Percentiles rank a stretch among this genome's conserved stretches.
These are phyloP conservation scores for Suillus variegatus DNA, from an alignment of 768 basidiomycete genomes.

Conservation along the genomic window DNA sequence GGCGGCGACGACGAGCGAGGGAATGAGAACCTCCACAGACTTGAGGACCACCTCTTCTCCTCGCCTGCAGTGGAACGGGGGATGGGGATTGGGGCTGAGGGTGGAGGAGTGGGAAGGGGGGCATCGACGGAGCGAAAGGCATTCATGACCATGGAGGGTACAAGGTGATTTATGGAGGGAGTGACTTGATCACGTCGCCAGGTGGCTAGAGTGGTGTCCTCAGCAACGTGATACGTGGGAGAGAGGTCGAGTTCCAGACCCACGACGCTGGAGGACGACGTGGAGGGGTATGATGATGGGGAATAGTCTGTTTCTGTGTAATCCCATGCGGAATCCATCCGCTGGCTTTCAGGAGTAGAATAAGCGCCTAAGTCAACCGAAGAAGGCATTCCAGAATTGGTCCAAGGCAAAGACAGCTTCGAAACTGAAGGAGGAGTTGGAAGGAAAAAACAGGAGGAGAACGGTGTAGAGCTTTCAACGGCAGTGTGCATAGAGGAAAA, in stretches of 20 bases:
- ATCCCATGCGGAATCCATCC: conserved; percentile 55
- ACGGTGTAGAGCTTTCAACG: conserved; percentile 60
- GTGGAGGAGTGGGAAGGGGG: conserved; percentile 19
- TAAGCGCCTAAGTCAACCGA: conserved; percentile 40
- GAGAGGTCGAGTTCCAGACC: conserved; percentile 32
- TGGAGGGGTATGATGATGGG: conserved; percentile 48
- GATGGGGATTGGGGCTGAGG: conserved; percentile 32
- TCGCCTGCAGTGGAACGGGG: conserved; percentile 31
- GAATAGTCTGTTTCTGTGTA: conserved; percentile 47
- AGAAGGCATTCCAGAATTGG: conserved; percentile 35
- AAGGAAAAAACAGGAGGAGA: conserved; percentile 58
- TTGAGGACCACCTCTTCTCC: conserved; percentile 34
- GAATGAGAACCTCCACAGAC: conserved; percentile 37
- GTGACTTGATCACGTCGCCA: conserved; percentile 33
- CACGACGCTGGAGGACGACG: conserved; percentile 36
- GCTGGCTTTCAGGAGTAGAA: conserved; percentile 46
- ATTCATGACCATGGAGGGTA: conserved; percentile 28
- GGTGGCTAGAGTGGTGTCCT: conserved; percentile 32
- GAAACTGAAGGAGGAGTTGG: conserved; percentile 44
- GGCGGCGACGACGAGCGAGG: conserved; percentile 31
- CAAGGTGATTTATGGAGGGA: conserved; percentile 26
- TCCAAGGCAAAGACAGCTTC: conserved; percentile 36
- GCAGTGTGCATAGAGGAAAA: conserved; percentile 77
- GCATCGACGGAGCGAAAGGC: conserved; percentile 15
- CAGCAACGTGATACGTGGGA: conserved; percentile 30